Base-by-base conservation (phyloP, 768 basidiomycete genomes). In the Cystobasidium ongulense region DNA sequence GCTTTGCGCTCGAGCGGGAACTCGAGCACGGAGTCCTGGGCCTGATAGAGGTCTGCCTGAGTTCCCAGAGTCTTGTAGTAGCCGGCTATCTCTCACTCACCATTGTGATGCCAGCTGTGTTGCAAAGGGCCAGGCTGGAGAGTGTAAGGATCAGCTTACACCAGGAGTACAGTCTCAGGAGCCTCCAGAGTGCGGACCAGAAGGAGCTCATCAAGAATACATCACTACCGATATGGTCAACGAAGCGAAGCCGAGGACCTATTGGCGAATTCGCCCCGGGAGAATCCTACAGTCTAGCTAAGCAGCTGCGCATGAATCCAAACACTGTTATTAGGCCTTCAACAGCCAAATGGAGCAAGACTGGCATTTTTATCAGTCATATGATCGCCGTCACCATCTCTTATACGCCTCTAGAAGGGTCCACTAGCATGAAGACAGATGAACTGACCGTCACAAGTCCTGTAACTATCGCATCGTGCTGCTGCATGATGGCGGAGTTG, bases 401-500 rank as follows among this genome's bases (percentile, higher is more conserved):
- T 8, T 64, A 64, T 23, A 64, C 38, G 25, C 35, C 41, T 11
- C 29, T 46, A 43, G 46, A 39, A 25, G 31, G 23, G 3, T 27
- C 17, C 46, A 25, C 43, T 13, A 21, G 1, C 18, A 41, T 25
- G 3, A 10, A 21, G 46, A 39, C 43, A 33, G 66, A 68, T 29
- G 25, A 35, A 1, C 17, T 61, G 27, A 46, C 7, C 13, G 43
- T 68, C 3, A 31, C n/a, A 17, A 15, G 25, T 43, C 39, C 66
- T 3, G 66, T 31, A 21, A 53, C 36, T 7, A 46, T 68, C 27
- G n/a, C 66, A 53, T 39, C 66, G 3, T 68, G 66, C 27, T 68
- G 66, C 66, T 46, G 46, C 46, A 10, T 68, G 39, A 25, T 68
- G n/a, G 66, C 36, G 31, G 66, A 68, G 46, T 39, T 68, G 46